phyloP scores from a whole-genome alignment of 305 asterid species.

The Fraxinus platypoda region DNA sequence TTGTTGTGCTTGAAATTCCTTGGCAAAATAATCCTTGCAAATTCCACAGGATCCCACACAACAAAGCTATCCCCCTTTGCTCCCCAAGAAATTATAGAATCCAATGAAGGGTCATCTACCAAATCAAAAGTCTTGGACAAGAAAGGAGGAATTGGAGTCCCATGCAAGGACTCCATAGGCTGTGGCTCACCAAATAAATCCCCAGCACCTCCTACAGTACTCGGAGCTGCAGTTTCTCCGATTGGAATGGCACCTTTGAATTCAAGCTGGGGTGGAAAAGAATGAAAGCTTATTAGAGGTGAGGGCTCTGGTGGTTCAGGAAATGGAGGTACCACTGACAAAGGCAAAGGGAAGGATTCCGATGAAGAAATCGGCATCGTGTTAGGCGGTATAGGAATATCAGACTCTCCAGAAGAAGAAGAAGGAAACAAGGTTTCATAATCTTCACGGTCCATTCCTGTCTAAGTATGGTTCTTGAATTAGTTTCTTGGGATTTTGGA shows the following conservation, averaged over 20 bases:
- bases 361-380: conserved; percentile 28
- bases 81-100: conserved; percentile 66
- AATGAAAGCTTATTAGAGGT: conserved; percentile 27
- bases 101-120: conserved; percentile 68
- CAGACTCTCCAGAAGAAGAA: conserved; percentile 22
- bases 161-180: conserved; percentile 61
- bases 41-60: conserved; percentile 76
- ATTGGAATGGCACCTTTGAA: not conserved
- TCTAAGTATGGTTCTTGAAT: not conserved
- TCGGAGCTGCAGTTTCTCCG: conserved; percentile 1
- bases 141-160: conserved; percentile 66
- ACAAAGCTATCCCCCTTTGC: conserved; percentile 62
- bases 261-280: conserved; percentile 21
- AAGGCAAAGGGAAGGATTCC: conserved; percentile 18
- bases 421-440: conserved; percentile 20
- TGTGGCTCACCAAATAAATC: conserved; percentile 32
- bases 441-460: conserved; percentile 47
- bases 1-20: conserved; percentile 84
- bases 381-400: conserved; percentile 19
- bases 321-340: conserved; percentile 26
- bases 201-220: conserved; percentile 16
- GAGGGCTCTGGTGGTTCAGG: not conserved
- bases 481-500: conserved; percentile 3
- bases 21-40: conserved; percentile 55
- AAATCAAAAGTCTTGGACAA: conserved; percentile 73